phyloP scores from a whole-genome alignment of 176 grass and related monocot species.

The Ampelocalamus luodianensis region DNA sequence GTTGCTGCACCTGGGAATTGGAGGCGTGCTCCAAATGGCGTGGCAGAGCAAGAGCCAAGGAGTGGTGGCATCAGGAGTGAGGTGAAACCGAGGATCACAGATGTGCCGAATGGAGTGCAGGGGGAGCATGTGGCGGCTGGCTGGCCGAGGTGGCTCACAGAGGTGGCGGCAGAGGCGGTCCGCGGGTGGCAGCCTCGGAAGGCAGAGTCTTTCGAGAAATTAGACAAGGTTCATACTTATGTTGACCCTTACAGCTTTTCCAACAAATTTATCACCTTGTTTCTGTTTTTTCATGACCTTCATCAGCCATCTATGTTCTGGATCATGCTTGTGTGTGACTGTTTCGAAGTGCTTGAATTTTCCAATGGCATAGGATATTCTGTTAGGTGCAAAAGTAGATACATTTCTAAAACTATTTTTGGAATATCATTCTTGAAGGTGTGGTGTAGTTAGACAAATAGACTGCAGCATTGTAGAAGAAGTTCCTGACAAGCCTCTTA shows the following conservation, averaged over 20 bases:
- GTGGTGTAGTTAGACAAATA: not conserved
- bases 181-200: slow-evolving; percentile 88
- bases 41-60: slow-evolving; percentile 32
- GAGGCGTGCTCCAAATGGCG: slow-evolving; percentile 32
- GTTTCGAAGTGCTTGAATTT: slow-evolving; percentile 29
- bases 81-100: slow-evolving; percentile 45
- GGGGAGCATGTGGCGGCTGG: slow-evolving; percentile 66
- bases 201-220: slow-evolving; percentile 93
- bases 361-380: slow-evolving; percentile 21
- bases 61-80: slow-evolving; percentile 32
- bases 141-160: slow-evolving; percentile 90
- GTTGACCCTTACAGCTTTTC: not conserved
- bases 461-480: not conserved
- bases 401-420: slow-evolving; percentile 6
- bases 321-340: slow-evolving; percentile 11
- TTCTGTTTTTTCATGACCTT: slow-evolving; percentile 8
- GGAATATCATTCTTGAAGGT: slow-evolving; percentile 9
- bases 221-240: slow-evolving; percentile 78
- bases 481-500: not conserved
- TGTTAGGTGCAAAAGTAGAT: not conserved
- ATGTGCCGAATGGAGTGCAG: slow-evolving; percentile 65
- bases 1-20: slow-evolving; percentile 33
- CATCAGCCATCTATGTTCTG: slow-evolving; percentile 37
- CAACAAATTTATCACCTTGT: not conserved
- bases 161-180: slow-evolving; percentile 86